Percentiles rank a stretch among this genome's conserved stretches.
phyloP scores from a whole-genome alignment of 768 basidiomycete species.

The Xerocomellus intermedius region DNA sequence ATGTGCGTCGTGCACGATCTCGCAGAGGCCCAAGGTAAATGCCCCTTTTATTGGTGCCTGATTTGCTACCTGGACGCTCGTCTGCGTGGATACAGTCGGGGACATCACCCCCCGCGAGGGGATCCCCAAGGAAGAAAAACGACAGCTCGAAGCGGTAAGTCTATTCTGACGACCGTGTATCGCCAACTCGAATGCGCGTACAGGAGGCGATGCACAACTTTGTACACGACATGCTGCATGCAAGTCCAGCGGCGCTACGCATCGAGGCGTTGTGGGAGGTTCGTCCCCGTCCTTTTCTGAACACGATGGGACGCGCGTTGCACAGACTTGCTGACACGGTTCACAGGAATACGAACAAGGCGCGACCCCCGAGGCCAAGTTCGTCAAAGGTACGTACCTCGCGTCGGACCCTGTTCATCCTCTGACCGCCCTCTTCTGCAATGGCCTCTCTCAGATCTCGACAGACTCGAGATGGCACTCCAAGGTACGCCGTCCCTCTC shows the following conservation, averaged over 20 bases:
- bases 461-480: slow-evolving; percentile 83
- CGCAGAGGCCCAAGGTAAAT: slow-evolving; percentile 85
- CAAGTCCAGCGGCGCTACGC: slow-evolving; percentile 61
- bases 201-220: slow-evolving; percentile 92
- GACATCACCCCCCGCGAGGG: slow-evolving; percentile 92
- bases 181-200: neutral
- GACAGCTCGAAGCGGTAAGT: slow-evolving; percentile 65
- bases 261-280: slow-evolving; percentile 73
- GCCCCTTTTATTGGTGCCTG: too few species aligned
- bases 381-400: slow-evolving; percentile 71
- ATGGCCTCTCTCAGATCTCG: slow-evolving; percentile 54
- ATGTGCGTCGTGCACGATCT: slow-evolving; percentile 93
- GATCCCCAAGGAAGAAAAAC: slow-evolving; percentile 79
- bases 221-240: slow-evolving; percentile 84
- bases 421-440: neutral
- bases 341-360: slow-evolving; percentile 84
- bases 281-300: neutral
- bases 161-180: too few species aligned
- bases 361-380: slow-evolving; percentile 68
- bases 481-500: slow-evolving; percentile 54
- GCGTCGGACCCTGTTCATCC: neutral
- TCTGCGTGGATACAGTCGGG: slow-evolving; percentile 61
- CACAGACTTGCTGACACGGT: neutral
- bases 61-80: too few species aligned
- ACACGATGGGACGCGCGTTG: neutral